Percentiles rank a stretch among this genome's conserved stretches.
Conservation (phyloP, 1,284 basidiomycete species). For the Spongiforma sp. region DNA sequence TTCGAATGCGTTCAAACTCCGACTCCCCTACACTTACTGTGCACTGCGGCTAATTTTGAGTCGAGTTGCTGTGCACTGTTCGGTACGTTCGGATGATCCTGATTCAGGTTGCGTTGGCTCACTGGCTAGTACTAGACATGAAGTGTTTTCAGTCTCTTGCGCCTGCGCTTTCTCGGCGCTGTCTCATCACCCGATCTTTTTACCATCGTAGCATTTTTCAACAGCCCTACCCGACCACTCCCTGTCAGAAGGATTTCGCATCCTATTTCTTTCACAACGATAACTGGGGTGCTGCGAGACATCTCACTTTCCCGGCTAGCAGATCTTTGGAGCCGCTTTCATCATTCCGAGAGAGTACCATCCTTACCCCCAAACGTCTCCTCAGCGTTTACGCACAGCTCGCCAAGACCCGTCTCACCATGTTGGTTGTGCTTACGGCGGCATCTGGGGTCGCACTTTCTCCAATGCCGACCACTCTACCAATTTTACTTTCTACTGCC, state of each 20-base stretch:
- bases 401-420: constrained; percentile 87
- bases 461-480: constrained; percentile 82
- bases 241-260: constrained; percentile 44
- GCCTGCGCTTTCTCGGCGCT: constrained; percentile 13
- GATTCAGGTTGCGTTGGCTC: too few relatives aligned
- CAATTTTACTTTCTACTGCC: constrained; percentile 87
- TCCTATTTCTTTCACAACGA: constrained; percentile 67
- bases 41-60: constrained; percentile 12
- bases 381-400: constrained; percentile 81
- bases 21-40: constrained; percentile 15
- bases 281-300: constrained; percentile 42
- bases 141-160: constrained; percentile 2
- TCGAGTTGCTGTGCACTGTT: too few relatives aligned
- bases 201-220: constrained; percentile 3
- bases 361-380: constrained; percentile 60
- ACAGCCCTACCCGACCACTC: constrained; percentile 14
- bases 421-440: constrained; percentile 89
- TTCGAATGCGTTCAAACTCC: constrained; percentile 35
- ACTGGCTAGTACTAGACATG: constrained; percentile 25
- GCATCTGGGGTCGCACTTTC: constrained; percentile 96
- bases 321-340: constrained; percentile 8
- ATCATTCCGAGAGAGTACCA: constrained; percentile 32
- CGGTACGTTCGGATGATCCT: constrained; percentile 6
- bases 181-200: constrained; percentile 14
- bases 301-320: constrained; percentile 13